Evolutionary conservation across 1,284 basidiomycete species (phyloP), one percentile per base, ranked within the genome.

Genomic region (Cystobasidiaceae sp.): DNA sequence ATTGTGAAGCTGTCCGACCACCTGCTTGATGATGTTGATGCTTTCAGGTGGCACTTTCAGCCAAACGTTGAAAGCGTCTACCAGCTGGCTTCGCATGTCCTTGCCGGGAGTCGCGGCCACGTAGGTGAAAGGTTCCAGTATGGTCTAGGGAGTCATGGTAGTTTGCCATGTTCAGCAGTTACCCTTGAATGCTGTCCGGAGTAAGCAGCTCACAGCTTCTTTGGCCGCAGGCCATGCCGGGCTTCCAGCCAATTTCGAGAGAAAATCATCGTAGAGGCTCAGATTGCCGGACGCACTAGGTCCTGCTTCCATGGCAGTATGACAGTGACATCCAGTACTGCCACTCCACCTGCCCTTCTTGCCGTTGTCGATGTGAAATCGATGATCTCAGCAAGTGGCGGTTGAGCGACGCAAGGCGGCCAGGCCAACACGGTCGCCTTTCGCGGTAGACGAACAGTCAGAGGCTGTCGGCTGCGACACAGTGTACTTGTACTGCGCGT

Each of bases 1-100:
- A 54, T 87, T 92, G 72, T 99, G 96, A 34, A 99, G 82, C 90
- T 94, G 97, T 69, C 85, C 86, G 27, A 98, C 88, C 43, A 98
- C 84, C 65, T 81, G 81, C 3, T 86, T 82, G 68, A 98, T 91
- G 44, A 87, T 79, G 25, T 78, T 77, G 9, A 97, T 82, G 74
- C 88, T 87, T 25, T 82, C 80, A 28, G 80, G 74, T 0, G 89
- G 88, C 1, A 98, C 92, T 1, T 86, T 77, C 17, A 98, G 83
- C 96, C 96, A 99, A 1, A 79, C 65, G 72, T 98, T 94, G 84
- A 99, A 98, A 0, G 94, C 93, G 59, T 88, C 88, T 67, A 97
- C 93, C 74, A 99, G 83, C 69, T 87, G 83, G 0, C 86, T 82
- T 13, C 96, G 86, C 67, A 98, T 88, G 71, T 97, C 94, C 77